These are phyloP conservation scores for Saturnispora gosingensis DNA, from an alignment of 805 yeast species.

Conservation along the genomic window DNA sequence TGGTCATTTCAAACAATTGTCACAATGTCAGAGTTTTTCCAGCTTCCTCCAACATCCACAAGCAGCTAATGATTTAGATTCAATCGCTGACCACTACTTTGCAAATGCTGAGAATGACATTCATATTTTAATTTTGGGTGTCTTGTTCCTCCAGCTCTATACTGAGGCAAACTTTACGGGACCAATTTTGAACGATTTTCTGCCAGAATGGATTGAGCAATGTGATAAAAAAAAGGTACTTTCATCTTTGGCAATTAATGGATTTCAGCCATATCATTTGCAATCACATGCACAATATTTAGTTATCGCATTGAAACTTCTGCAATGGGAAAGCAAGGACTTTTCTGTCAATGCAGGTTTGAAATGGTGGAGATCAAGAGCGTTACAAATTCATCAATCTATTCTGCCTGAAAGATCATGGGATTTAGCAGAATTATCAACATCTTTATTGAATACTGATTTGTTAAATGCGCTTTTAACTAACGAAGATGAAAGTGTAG, in stretches of 20 bases:
- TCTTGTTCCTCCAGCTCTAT: slow-evolving; percentile 58
- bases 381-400: slow-evolving; percentile 53
- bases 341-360: slow-evolving; percentile 38
- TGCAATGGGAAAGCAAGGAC: slow-evolving; percentile 9
- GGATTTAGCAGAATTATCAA: slow-evolving; percentile 33
- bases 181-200: slow-evolving; percentile 38
- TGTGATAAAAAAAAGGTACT: slow-evolving; percentile 5
- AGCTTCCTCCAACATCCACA: not conserved
- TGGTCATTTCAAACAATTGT: slow-evolving; percentile 4
- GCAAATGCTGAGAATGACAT: not conserved
- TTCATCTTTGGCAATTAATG: slow-evolving; percentile 27
- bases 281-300: slow-evolving; percentile 9
- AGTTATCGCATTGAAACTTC: not conserved
- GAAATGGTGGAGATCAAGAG: slow-evolving; percentile 72
- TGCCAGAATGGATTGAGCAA: slow-evolving; percentile 7
- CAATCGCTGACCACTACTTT: not conserved
- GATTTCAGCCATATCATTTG: slow-evolving; percentile 63
- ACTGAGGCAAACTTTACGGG: slow-evolving; percentile 79
- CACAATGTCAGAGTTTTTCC: slow-evolving; percentile 16
- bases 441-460: slow-evolving; percentile 30
- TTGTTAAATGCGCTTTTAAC: slow-evolving; percentile 27
- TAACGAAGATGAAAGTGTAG: slow-evolving; percentile 22
- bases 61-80: not conserved
- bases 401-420: slow-evolving; percentile 52
- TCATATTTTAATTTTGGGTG: slow-evolving; percentile 33